Base-by-base conservation (phyloP, 2,329 filamentous ascomycete genomes). In the Geosmithia putterillii region DNA sequence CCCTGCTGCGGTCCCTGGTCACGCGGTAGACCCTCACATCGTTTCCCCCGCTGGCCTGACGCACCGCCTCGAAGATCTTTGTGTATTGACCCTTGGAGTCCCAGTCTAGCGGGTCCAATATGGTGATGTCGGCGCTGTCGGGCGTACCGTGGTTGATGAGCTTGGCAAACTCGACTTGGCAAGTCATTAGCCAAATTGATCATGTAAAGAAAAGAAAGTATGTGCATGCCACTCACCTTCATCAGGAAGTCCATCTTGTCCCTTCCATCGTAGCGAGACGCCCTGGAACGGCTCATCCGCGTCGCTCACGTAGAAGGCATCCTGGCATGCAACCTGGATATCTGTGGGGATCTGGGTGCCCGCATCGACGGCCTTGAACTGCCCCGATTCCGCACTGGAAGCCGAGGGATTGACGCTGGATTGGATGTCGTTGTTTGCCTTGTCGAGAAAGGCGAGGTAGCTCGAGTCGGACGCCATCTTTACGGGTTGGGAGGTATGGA, bases 271-370 rank as follows among this genome's bases (percentile, higher is more conserved):
- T 51, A 94, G 59, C 43, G 74, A 77, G 6, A 95, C 85, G 3
- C 79, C 77, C 58, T 84, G 79, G 61, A 94, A 95, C 4, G 83
- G 81, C 68, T 94, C 86, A 58, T 95, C 88, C 23, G 86, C 79
- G 46, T 95, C 89, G 48, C 83, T 92, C 15, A 76, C 62, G 60
- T 92, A 94, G 56, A 82, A 80, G 38, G 70, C 73, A 42, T 72
- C 64, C 41, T 70, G 66, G 43, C 63, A 64, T 7, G 65, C 69
- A 36, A 64, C 59, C 44, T 64, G 61, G 43, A 89, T 69, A 3
- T 64, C 62, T 41, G 66, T 61, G 7, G 88, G 86, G 43, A 88
- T 71, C 46, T 71, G 60, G 42, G 73, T 69, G 49, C 73, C 70
- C 47, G 67, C 53, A 52, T 78, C 74, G 39, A 63, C 62, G 22